A percentile compares a stretch with the other conserved stretches of the same genome.
Conservation (phyloP, 2,329 filamentous ascomycete genomes). For the Madurella fahalii region DNA sequence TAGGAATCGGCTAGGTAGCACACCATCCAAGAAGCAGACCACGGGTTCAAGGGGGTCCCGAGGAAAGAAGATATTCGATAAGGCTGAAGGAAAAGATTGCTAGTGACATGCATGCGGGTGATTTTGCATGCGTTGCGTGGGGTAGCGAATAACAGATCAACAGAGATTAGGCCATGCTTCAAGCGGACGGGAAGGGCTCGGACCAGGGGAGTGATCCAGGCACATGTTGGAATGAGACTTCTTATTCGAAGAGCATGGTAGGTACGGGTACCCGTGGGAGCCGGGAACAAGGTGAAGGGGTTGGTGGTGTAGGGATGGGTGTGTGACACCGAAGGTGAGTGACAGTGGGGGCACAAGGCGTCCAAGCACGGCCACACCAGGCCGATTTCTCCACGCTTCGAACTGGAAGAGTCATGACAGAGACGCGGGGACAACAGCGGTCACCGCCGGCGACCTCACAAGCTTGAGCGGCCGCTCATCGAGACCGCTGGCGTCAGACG, state of each 20-base stretch:
- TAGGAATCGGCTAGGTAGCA: too few relatives aligned
- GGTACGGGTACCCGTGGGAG: background rate
- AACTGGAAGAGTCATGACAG: background rate
- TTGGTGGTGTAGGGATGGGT: background rate
- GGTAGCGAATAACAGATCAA: constrained; percentile 8
- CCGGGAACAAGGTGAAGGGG: background rate
- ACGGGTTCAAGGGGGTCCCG: too few relatives aligned
- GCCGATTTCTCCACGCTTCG: constrained; percentile 1
- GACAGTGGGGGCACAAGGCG: constrained; percentile 5
- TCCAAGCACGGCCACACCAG: constrained; percentile 10
- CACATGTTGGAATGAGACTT: constrained; percentile 2
- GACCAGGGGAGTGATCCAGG: constrained; percentile 9
- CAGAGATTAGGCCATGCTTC: constrained; percentile 1
- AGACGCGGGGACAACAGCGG: background rate
- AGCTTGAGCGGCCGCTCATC: constrained; percentile 6
- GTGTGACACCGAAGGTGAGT: background rate
- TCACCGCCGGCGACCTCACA: background rate
- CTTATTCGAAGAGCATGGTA: background rate
- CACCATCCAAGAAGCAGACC: too few relatives aligned
- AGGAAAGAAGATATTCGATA: too few relatives aligned
- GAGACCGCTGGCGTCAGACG: background rate
- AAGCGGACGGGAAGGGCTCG: constrained; percentile 14
- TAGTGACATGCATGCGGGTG: constrained; percentile 4
- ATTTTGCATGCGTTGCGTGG: constrained; percentile 8
- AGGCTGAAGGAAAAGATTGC: too few relatives aligned